Conservation (phyloP, 2,329 filamentous ascomycete genomes). For the Gnomoniopsis sp. region DNA sequence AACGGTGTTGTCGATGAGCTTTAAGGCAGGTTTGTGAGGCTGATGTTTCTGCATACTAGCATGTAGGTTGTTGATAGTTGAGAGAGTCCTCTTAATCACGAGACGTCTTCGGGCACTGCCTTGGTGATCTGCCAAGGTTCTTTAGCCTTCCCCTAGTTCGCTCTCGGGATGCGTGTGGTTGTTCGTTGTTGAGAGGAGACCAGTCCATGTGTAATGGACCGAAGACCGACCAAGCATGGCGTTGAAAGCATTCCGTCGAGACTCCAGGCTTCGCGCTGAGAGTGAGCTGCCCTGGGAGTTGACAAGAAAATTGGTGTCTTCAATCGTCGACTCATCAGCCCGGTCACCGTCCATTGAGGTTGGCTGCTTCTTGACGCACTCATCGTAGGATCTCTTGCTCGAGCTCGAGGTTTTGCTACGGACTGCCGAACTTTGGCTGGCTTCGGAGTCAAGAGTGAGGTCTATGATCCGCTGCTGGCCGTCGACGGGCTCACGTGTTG, state of each 20-base stretch:
- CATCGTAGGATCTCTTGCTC: slow-evolving; percentile 4
- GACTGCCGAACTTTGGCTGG: neutral
- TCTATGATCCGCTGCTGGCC: slow-evolving; percentile 7
- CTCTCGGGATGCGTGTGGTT: slow-evolving; percentile 33
- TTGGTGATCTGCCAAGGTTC: neutral
- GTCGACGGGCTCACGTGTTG: no score
- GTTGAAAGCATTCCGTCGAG: slow-evolving; percentile 28
- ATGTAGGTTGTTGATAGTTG: no score
- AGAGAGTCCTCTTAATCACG: no score
- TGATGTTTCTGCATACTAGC: no score
- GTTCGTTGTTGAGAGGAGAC: slow-evolving; percentile 36
- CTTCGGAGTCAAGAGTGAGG: slow-evolving; percentile 1
- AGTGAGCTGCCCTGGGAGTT: slow-evolving; percentile 30
- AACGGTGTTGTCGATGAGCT: no score
- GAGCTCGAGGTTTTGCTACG: neutral
- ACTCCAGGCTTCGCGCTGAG: slow-evolving; percentile 27
- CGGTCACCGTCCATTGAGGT: neutral
- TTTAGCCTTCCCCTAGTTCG: slow-evolving; percentile 29
- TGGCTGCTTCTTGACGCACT: neutral
- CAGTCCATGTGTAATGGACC: slow-evolving; percentile 19
- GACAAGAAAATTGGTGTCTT: slow-evolving; percentile 6
- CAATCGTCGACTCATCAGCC: neutral
- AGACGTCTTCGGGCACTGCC: no score
- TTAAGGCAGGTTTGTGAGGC: no score
- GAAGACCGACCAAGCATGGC: slow-evolving; percentile 26